Evolutionary conservation across 495 filamentous ascomycete species (phyloP), one percentile per base, ranked within the genome.

Genomic region (Aspergillus indologenus): DNA sequence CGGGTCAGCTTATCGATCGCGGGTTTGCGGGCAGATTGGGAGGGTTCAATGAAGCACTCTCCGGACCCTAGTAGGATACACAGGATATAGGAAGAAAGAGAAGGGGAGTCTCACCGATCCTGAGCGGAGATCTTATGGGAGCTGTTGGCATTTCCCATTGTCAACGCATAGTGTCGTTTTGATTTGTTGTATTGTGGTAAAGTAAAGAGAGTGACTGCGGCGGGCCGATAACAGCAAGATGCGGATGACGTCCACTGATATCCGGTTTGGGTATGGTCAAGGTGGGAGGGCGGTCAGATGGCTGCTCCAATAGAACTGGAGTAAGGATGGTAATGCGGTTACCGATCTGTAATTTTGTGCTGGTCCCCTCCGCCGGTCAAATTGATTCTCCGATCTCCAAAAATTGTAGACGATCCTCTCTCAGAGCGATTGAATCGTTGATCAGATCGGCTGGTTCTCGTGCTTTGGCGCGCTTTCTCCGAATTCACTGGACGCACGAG

Each of bases 41-140:
- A n/a, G n/a, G n/a, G n/a, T n/a, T n/a, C n/a, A n/a, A n/a, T n/a
- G n/a, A n/a, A n/a, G n/a, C n/a, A n/a, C n/a, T n/a, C n/a, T n/a
- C n/a, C n/a, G n/a, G n/a, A n/a, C n/a, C n/a, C n/a, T n/a, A n/a
- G n/a, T n/a, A n/a, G n/a, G n/a, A n/a, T n/a, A n/a, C n/a, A n/a
- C n/a, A n/a, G n/a, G n/a, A n/a, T n/a, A n/a, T n/a, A n/a, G n/a
- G n/a, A n/a, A n/a, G n/a, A n/a, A n/a, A n/a, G 26, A 29, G 26
- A 9, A 9, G 26, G 9, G 9, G 9, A 29, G 0, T 62, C 71
- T 69, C 64, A 88, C 87, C 83, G 82, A 71, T 90, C 87, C 68
- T 90, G 87, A 21, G 85, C 80, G 40, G 87, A 87, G 57, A 90
- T 85, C 74, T 87, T 90, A 66, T 82, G 78, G 44, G 85, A 75